Conservation (phyloP, 208 protist species). For the Naegleria gruberi region DNA sequence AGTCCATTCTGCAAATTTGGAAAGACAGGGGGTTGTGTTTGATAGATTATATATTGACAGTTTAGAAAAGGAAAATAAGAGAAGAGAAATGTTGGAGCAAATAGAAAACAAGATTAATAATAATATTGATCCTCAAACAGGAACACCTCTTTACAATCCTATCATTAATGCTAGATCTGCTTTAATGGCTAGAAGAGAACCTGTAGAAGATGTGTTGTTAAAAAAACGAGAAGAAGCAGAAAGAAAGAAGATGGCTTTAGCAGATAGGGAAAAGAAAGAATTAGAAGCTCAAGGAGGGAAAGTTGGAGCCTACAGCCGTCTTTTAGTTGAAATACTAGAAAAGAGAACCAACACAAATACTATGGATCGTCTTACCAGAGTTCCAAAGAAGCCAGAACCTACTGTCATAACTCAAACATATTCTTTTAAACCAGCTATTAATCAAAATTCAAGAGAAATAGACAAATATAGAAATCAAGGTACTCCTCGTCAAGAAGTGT, state of each 20-base stretch:
- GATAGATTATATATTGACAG: not conserved
- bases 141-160: not conserved
- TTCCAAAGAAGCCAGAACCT: not conserved
- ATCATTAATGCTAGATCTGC: not conserved
- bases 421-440: not conserved
- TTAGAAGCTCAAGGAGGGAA: not conserved
- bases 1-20: not conserved
- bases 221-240: not conserved
- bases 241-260: not conserved
- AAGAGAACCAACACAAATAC: not conserved
- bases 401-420: not conserved
- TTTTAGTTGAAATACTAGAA: not conserved
- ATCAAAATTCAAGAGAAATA: not conserved
- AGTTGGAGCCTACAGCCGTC: not conserved
- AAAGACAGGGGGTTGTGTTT: not conserved
- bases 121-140: not conserved
- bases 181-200: not conserved
- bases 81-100: not conserved
- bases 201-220: not conserved
- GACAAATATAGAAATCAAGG: not conserved
- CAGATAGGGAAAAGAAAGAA: not conserved
- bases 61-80: constrained; percentile 1
- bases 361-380: not conserved
- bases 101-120: not conserved
- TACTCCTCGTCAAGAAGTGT: not conserved